Evolutionary conservation across 108 stramenopile species (phyloP).

Genomic region (Fragilaria crotonensis): DNA sequence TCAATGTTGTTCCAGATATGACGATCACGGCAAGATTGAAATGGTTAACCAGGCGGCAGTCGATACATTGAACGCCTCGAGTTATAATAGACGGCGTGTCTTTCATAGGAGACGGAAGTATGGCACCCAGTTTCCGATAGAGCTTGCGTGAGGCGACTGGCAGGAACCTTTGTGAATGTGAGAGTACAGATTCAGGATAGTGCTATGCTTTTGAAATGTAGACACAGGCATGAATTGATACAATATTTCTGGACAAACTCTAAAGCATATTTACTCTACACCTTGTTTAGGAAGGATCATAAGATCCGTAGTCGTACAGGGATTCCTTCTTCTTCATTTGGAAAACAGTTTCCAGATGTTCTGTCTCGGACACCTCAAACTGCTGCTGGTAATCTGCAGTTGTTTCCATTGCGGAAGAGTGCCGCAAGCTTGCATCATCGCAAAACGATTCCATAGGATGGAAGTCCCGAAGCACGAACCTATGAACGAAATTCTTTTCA

Average conservation of each 20-base stretch:
- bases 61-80: too few relatives aligned
- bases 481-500: slow-evolving; percentile 1
- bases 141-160: too few relatives aligned
- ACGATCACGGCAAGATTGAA: background rate
- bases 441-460: background rate
- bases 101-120: too few relatives aligned
- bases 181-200: too few relatives aligned
- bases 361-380: slow-evolving; percentile 2
- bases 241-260: too few relatives aligned
- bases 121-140: too few relatives aligned
- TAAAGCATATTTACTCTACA: too few relatives aligned
- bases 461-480: slow-evolving; percentile 7
- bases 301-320: slow-evolving; percentile 10
- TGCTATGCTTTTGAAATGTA: too few relatives aligned
- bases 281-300: background rate
- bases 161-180: too few relatives aligned
- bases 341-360: background rate
- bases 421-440: slow-evolving; percentile 1
- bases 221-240: too few relatives aligned
- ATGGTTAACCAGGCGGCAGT: slow-evolving; percentile 9
- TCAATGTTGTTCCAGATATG: too few relatives aligned
- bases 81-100: too few relatives aligned
- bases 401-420: background rate
- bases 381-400: slow-evolving; percentile 5
- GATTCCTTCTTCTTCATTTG: background rate